Conservation (phyloP, 2,329 filamentous ascomycete genomes). For the Colletotrichum costaricense region DNA sequence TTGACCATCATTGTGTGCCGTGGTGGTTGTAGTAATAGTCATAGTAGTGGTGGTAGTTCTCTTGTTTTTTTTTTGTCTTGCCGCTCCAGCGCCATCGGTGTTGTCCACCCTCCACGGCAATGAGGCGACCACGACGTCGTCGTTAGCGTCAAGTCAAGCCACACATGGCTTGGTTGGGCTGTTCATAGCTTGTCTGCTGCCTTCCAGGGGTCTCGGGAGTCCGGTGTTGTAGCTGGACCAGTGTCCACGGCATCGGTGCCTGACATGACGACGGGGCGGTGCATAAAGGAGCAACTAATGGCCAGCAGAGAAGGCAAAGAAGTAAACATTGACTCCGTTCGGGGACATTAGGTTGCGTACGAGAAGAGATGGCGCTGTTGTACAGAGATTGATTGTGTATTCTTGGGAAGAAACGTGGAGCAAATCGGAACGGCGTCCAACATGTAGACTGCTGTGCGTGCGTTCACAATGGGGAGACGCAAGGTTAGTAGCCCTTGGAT, state of each 20-base stretch:
- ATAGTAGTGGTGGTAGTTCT: not conserved
- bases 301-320: not conserved
- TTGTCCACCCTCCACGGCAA: conserved; percentile 4
- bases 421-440: conserved; percentile 2
- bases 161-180: conserved; percentile 20
- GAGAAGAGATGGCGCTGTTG: not conserved
- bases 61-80: conserved; percentile 2
- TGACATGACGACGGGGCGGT: conserved; percentile 29
- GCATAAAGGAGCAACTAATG: conserved; percentile 9
- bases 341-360: not conserved
- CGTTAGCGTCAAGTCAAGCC: conserved; percentile 21
- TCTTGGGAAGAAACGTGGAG: not conserved
- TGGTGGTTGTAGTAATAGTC: conserved; percentile 1
- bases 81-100: conserved; percentile 23
- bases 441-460: not conserved
- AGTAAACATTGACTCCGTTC: not conserved
- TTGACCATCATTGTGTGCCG: not conserved
- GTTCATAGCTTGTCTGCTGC: conserved; percentile 12
- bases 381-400: not conserved
- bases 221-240: not conserved
- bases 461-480: not conserved
- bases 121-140: conserved; percentile 12
- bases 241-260: conserved; percentile 22
- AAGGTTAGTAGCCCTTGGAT: not conserved
- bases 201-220: conserved; percentile 11